Percentiles rank a stretch among this genome's conserved stretches.
Conservation (phyloP, 2,329 filamentous ascomycete species). For the Cladobotryum mycophilum region DNA sequence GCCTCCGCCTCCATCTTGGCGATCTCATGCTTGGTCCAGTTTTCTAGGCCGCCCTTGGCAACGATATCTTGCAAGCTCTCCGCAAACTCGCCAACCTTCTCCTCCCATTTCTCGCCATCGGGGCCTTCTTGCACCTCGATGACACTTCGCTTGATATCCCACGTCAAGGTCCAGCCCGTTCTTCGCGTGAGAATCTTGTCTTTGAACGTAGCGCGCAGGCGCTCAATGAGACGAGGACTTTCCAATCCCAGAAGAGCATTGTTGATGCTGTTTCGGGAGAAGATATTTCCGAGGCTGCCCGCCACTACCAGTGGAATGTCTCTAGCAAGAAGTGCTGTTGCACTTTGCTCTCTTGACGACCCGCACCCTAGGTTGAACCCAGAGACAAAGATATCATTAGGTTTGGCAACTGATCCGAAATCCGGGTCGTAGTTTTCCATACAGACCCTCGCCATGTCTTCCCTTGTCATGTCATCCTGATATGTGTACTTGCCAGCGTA, state of each 20-base stretch:
- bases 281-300: conserved; percentile 80
- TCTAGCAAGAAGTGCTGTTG: conserved; percentile 78
- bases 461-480: conserved; percentile 69
- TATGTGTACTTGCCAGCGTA: conserved; percentile 92
- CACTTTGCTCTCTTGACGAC: conserved; percentile 72
- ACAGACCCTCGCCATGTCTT: conserved; percentile 81
- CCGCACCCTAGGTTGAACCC: conserved; percentile 90
- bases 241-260: conserved; percentile 70
- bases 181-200: conserved; percentile 58
- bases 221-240: conserved; percentile 58
- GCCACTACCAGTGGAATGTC: conserved; percentile 73
- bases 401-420: conserved; percentile 58
- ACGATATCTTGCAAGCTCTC: conserved; percentile 21
- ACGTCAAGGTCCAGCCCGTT: conserved; percentile 52
- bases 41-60: conserved; percentile 16
- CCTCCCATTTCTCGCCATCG: conserved; percentile 16
- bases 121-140: conserved; percentile 17
- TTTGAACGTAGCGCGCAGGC: conserved; percentile 57
- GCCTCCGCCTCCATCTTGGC: conserved; percentile 34
- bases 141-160: conserved; percentile 14
- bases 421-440: conserved; percentile 88
- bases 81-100: conserved; percentile 20
- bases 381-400: conserved; percentile 74
- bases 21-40: conserved; percentile 17
- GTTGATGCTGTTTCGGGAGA: conserved; percentile 71